Percentiles rank a stretch among this genome's conserved stretches.
Evolutionary conservation across 2,329 filamentous ascomycete genomes (phyloP).

Genomic region (Aspergillus sp.): DNA sequence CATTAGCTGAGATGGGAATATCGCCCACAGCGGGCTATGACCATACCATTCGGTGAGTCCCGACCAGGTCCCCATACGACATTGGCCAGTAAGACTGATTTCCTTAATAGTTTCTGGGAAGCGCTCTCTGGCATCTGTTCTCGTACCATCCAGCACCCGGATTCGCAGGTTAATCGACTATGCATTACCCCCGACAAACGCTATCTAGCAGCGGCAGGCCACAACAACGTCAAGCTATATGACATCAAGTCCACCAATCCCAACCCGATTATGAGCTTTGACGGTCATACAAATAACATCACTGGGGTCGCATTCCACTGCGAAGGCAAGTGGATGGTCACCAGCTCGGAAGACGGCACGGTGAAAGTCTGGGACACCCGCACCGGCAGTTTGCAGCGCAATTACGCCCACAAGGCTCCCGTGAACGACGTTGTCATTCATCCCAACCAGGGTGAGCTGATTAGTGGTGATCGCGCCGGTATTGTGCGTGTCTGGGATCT

Average conservation of each 20-base stretch:
- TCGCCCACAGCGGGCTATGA: constrained; percentile 65
- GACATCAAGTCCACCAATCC: constrained; percentile 99
- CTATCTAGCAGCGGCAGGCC: constrained; percentile 78
- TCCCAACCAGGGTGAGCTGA: constrained; percentile 96
- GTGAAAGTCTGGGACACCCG: constrained; percentile 97
- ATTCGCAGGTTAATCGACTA: constrained; percentile 96
- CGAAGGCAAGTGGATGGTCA: constrained; percentile 99
- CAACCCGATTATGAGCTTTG: constrained; percentile 87
- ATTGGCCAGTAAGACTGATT: constrained; percentile 3
- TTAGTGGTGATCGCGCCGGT: constrained; percentile 89
- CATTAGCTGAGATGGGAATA: not conserved
- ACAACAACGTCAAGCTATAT: constrained; percentile 92
- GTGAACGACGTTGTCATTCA: constrained; percentile 99
- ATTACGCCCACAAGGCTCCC: constrained; percentile 83
- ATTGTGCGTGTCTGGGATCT: constrained; percentile 96
- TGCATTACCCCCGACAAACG: constrained; percentile 99
- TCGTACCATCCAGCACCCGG: constrained; percentile 94
- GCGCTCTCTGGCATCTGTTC: constrained; percentile 96
- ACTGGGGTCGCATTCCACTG: constrained; percentile 97
- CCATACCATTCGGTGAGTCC: constrained; percentile 68
- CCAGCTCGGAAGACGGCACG: constrained; percentile 91
- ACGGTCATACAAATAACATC: constrained; percentile 93
- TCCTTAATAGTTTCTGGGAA: constrained; percentile 80
- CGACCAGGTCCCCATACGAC: not conserved
- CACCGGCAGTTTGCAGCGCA: constrained; percentile 81